Evolutionary conservation across 495 filamentous ascomycete species (phyloP).

Genomic region (Peziza echinospora): DNA sequence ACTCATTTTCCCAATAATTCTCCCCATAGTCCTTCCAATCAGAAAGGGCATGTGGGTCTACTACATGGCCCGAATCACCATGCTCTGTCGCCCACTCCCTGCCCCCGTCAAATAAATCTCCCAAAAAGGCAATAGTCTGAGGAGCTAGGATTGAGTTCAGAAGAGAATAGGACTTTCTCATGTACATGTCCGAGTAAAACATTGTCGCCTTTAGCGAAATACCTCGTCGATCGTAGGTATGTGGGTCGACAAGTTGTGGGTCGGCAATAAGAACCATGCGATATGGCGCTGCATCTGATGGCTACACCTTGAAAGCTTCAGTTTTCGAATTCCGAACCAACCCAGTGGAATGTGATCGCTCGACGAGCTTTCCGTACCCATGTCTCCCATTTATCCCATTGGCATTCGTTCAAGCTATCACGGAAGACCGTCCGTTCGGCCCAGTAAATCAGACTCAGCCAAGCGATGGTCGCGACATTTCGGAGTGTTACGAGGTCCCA

Average conservation of each 20-base stretch:
- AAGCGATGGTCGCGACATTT: slow-evolving; percentile 44
- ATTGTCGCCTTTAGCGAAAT: slow-evolving; percentile 70
- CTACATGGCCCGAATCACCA: slow-evolving; percentile 4
- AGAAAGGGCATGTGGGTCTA: slow-evolving; percentile 19
- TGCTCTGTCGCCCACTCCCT: slow-evolving; percentile 64
- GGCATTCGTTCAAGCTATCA: slow-evolving; percentile 43
- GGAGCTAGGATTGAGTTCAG: slow-evolving; percentile 51
- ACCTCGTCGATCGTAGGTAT: slow-evolving; percentile 84
- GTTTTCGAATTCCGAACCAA: slow-evolving; percentile 1
- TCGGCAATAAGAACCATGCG: slow-evolving; percentile 78
- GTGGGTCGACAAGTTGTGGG: slow-evolving; percentile 92
- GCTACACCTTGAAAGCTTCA: slow-evolving; percentile 30
- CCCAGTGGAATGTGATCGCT: not conserved
- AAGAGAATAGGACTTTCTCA: slow-evolving; percentile 52
- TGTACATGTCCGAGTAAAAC: slow-evolving; percentile 67
- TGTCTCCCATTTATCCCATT: slow-evolving; percentile 72
- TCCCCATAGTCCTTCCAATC: slow-evolving; percentile 57
- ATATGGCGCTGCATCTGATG: slow-evolving; percentile 53
- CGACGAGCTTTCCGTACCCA: slow-evolving; percentile 57
- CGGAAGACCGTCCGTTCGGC: slow-evolving; percentile 64
- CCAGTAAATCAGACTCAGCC: slow-evolving; percentile 66
- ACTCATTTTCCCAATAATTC: slow-evolving; percentile 65
- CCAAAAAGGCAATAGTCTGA: slow-evolving; percentile 70
- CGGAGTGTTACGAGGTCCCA: slow-evolving; percentile 21
- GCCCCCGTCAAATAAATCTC: slow-evolving; percentile 91